Conservation (phyloP, 2,329 filamentous ascomycete species). For the Cladosporium sp. region DNA sequence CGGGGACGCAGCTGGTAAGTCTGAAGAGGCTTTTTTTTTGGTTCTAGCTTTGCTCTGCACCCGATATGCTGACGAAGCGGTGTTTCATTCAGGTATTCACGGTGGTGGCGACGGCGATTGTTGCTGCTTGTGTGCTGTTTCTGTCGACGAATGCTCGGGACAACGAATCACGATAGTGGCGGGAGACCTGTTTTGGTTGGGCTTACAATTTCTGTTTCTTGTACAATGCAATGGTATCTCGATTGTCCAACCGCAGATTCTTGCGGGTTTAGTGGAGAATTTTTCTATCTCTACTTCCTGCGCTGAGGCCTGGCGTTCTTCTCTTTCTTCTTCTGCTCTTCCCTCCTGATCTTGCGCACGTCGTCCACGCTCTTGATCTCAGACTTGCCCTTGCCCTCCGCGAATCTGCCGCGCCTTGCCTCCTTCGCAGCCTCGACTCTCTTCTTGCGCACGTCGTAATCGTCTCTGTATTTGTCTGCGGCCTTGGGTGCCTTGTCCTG, state of each 20-base stretch:
- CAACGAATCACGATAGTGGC: not conserved
- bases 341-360: constrained; percentile 76
- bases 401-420: constrained; percentile 73
- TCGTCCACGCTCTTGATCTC: constrained; percentile 83
- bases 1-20: constrained; percentile 80
- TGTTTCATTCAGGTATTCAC: constrained; percentile 56
- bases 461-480: constrained; percentile 87
- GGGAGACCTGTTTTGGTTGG: not conserved
- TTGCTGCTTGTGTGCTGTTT: constrained; percentile 65
- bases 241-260: not conserved
- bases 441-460: constrained; percentile 89
- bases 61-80: not conserved
- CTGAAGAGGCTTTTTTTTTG: not conserved
- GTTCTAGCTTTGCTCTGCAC: no score
- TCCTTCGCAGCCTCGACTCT: constrained; percentile 83
- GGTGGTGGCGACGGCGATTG: constrained; percentile 61
- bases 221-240: not conserved
- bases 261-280: not conserved
- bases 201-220: not conserved
- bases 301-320: constrained; percentile 79
- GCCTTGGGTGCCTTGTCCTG: constrained; percentile 86
- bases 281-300: constrained; percentile 19
- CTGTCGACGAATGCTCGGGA: constrained; percentile 46
- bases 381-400: constrained; percentile 69
- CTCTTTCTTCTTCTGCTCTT: constrained; percentile 72